A percentile compares a stretch with the other conserved stretches of the same genome.
Evolutionary conservation across 176 grass and related monocot species (phyloP).

Genomic region (Avena eriantha): DNA sequence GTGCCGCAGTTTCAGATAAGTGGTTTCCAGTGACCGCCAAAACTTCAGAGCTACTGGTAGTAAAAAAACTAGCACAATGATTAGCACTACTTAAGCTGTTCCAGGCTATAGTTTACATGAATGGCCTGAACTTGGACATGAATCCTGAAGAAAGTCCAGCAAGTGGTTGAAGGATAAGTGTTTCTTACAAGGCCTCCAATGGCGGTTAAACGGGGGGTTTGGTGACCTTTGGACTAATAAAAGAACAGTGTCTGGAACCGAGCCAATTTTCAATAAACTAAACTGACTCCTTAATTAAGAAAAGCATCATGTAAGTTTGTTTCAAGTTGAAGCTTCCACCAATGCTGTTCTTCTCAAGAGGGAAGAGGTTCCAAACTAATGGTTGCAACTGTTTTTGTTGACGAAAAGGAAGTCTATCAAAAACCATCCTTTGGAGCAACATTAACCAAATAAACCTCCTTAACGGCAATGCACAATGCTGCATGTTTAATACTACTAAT

Average conservation of each 20-base stretch:
- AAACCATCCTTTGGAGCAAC: too few species aligned
- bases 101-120: conserved; percentile 14
- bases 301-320: background rate
- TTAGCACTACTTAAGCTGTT: background rate
- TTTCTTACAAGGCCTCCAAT: conserved; percentile 13
- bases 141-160: conserved; percentile 34
- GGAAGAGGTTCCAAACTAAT: too few species aligned
- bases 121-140: conserved; percentile 38
- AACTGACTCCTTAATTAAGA: background rate
- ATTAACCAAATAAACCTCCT: background rate
- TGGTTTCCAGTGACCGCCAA: background rate
- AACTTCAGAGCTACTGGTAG: conserved; percentile 15
- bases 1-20: background rate
- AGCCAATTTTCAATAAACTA: conserved; percentile 28
- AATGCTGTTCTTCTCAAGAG: too few species aligned
- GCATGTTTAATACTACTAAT: conserved; percentile 3
- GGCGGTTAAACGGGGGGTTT: background rate
- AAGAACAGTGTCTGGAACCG: conserved; percentile 16
- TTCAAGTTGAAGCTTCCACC: too few species aligned
- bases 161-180: conserved; percentile 3
- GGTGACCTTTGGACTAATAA: background rate
- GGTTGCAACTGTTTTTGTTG: too few species aligned
- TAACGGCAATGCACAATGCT: background rate
- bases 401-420: too few species aligned
- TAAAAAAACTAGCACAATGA: background rate